Conservation (phyloP, 179 eudicot genomes). For the Beta corolliflora region DNA sequence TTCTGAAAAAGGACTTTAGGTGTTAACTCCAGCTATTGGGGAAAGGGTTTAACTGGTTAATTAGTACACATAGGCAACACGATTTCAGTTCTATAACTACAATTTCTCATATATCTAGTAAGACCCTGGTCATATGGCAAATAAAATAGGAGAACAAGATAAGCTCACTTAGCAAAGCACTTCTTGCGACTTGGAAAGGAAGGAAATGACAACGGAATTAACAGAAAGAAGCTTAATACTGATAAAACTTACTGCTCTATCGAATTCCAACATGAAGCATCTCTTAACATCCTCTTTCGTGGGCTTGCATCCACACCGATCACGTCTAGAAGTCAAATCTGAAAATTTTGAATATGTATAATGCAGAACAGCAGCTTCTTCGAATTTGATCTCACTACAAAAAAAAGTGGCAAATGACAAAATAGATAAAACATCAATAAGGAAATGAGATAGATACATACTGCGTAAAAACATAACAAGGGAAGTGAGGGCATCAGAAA, state of each 20-base stretch:
- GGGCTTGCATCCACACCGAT: slow-evolving; percentile 92
- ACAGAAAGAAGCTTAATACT: background rate
- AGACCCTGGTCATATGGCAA: background rate
- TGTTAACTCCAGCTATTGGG: background rate
- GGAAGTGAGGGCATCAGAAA: background rate
- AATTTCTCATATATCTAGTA: background rate
- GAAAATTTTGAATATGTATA: slow-evolving; percentile 82
- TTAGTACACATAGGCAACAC: background rate
- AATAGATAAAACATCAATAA: background rate
- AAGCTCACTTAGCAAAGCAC: background rate
- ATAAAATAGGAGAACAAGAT: background rate
- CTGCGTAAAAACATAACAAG: background rate
- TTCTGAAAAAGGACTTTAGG: background rate
- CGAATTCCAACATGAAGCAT: slow-evolving; percentile 93
- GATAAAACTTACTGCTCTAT: slow-evolving; percentile 68
- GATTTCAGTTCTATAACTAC: background rate
- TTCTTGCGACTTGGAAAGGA: background rate
- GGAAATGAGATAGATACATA: slow-evolving; percentile 1
- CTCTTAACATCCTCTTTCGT: slow-evolving; percentile 86
- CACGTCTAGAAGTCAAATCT: slow-evolving; percentile 86
- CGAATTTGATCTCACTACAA: slow-evolving; percentile 74
- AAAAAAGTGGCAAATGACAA: slow-evolving; percentile 21
- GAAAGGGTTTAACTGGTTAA: background rate
- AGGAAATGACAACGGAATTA: background rate
- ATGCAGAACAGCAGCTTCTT: slow-evolving; percentile 88